Evolutionary conservation across 352 stramenopile genomes (phyloP), one percentile per base, ranked within the genome.

Genomic region (Phytophthora nicotianae): DNA sequence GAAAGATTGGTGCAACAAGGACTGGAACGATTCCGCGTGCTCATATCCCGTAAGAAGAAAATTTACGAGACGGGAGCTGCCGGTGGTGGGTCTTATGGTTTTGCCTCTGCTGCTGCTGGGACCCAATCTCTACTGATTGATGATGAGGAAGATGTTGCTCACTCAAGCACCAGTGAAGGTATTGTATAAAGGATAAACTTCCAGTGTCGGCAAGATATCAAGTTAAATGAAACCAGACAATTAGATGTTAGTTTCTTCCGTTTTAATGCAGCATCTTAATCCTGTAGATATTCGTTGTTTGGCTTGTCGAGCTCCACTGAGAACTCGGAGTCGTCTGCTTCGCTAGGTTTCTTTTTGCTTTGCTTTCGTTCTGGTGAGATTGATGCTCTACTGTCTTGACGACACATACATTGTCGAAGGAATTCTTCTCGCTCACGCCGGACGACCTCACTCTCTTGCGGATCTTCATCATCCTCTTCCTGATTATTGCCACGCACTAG

Each of bases 1-100:
- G 83, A 88, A 46, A 47, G 55, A 17, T 69, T 90, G 7, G 68
- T 89, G 11, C 68, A 74, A 16, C 74, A 83, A 54, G 82, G 77
- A 4, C 56, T 88, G 10, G 82, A 87, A 46, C 70, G 68, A 33
- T 73, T 79, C 37, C 63, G 46, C 11, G 59, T 65, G 24, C 37
- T 74, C 10, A 74, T 84, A 21, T 67, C 69, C 1, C 64, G 70
- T 27, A 74, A 70, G 46, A 77, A 75, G 42, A 75, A 71, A 29
- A 52, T 70, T 37, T 75, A 79, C 53, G 58, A 73, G 26, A 47
- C 64, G 1, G 64, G 64, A 53, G 50, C 47, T 49, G 68, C 45
- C 4, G 53, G 41, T 10, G 33, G 23, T 5, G 68, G 67, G 1
- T 56, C 62, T 26, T 84, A 84, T 27, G 72, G 75, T 1, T 84